These are phyloP conservation scores for Tylopilus rubrobrunneus DNA, from an alignment of 768 basidiomycete species.

Conservation along the genomic window DNA sequence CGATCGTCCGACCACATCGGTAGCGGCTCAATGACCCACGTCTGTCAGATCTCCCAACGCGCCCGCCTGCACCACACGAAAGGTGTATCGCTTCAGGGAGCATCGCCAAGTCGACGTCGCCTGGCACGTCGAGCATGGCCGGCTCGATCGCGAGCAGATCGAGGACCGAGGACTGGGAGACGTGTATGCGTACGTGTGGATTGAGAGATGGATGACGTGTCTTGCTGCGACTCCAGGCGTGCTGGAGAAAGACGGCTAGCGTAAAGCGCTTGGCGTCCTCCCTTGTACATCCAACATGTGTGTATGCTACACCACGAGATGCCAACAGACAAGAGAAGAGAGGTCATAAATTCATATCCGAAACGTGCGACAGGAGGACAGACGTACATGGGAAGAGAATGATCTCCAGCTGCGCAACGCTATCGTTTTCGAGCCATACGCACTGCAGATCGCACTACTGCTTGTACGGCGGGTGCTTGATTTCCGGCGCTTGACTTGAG, in stretches of 20 bases:
- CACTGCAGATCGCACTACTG: slow-evolving; percentile 12
- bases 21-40: slow-evolving; percentile 10
- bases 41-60: slow-evolving; percentile 2
- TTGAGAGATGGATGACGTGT: not conserved
- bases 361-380: too few relatives aligned
- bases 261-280: slow-evolving; percentile 12
- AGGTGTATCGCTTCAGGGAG: slow-evolving; percentile 8
- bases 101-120: slow-evolving; percentile 15
- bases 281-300: slow-evolving; percentile 6
- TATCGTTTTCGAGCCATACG: slow-evolving; percentile 15
- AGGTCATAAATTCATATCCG: not conserved
- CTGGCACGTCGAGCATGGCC: slow-evolving; percentile 9
- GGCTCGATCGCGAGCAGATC: slow-evolving; percentile 17
- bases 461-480: not conserved
- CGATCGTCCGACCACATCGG: slow-evolving; percentile 15
- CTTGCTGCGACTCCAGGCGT: slow-evolving; percentile 17
- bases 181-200: too few relatives aligned
- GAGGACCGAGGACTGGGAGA: slow-evolving; percentile 5
- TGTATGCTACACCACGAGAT: slow-evolving; percentile 1
- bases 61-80: slow-evolving; percentile 15
- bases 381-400: slow-evolving; percentile 15
- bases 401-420: slow-evolving; percentile 14
- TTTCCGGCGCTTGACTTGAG: not conserved
- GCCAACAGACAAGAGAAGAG: not conserved
- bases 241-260: slow-evolving; percentile 1